A percentile compares a stretch with the other conserved stretches of the same genome.
phyloP scores from a whole-genome alignment of 306 rosid genomes.

The Cucurbita ficifolia region DNA sequence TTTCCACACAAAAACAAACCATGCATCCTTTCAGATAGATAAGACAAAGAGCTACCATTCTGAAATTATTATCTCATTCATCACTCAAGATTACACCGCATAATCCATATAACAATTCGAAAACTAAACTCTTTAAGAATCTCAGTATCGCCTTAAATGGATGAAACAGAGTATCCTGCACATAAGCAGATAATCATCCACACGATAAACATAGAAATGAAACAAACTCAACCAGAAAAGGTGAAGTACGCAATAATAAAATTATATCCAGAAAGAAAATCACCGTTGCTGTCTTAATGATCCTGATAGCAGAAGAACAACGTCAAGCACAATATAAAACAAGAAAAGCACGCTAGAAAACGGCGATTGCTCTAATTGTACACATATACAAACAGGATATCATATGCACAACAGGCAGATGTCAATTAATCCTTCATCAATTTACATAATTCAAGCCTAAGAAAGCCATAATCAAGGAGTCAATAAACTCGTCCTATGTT shows the following conservation, averaged over 20 bases:
- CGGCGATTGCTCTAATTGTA: neutral
- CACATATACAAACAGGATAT: neutral
- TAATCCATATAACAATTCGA: neutral
- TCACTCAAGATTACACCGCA: neutral
- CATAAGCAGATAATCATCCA: neutral
- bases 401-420: neutral
- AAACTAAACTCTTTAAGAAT: neutral
- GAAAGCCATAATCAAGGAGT: neutral
- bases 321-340: neutral
- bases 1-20: constrained; percentile 3
- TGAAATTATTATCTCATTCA: neutral
- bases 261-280: neutral
- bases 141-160: neutral
- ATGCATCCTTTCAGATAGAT: neutral
- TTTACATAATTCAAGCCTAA: neutral
- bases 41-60: neutral
- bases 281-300: neutral
- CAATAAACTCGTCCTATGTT: neutral
- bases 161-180: neutral
- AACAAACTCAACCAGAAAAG: neutral
- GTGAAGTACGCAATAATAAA: neutral
- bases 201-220: neutral
- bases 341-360: neutral
- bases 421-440: neutral
- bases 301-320: neutral